These are phyloP conservation scores for Pseudocercospora eumusae DNA, from an alignment of 2,329 filamentous ascomycete species.

Conservation along the genomic window DNA sequence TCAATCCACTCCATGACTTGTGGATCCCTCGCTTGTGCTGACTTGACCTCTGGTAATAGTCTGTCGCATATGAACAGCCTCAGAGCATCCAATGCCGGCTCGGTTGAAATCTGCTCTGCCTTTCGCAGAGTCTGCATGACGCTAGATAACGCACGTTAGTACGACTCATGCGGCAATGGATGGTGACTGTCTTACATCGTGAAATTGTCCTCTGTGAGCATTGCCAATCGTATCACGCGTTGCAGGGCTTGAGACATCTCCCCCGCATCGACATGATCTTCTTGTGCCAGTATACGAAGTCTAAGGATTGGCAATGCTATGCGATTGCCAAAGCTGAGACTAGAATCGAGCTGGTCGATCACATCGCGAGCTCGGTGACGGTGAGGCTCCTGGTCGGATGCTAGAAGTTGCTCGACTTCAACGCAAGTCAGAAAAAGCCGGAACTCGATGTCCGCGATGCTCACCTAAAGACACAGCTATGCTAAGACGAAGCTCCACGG, in stretches of 20 bases:
- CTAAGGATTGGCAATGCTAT: constrained; percentile 67
- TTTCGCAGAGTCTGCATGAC: constrained; percentile 69
- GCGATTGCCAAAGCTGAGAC: constrained; percentile 59
- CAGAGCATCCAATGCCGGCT: constrained; percentile 46
- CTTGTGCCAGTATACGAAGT: constrained; percentile 64
- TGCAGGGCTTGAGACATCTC: constrained; percentile 56
- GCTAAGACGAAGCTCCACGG: constrained; percentile 64
- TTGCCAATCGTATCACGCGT: constrained; percentile 61
- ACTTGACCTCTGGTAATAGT: constrained; percentile 50
- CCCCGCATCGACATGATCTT: constrained; percentile 40
- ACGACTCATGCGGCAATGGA: background rate
- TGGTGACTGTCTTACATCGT: constrained; percentile 48
- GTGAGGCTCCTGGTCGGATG: constrained; percentile 48
- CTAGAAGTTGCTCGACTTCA: constrained; percentile 29
- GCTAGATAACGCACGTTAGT: constrained; percentile 31
- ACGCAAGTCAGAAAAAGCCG: background rate
- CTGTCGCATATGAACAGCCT: constrained; percentile 65
- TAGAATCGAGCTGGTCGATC: constrained; percentile 63
- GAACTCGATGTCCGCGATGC: background rate
- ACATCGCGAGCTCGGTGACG: constrained; percentile 58
- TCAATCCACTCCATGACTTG: constrained; percentile 63
- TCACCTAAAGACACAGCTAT: constrained; percentile 60
- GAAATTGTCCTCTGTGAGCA: constrained; percentile 65
- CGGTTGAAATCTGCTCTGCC: constrained; percentile 50
- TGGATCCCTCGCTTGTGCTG: constrained; percentile 2